phyloP scores from a whole-genome alignment of 495 filamentous ascomycete genomes.

The Aspergillus wentii region DNA sequence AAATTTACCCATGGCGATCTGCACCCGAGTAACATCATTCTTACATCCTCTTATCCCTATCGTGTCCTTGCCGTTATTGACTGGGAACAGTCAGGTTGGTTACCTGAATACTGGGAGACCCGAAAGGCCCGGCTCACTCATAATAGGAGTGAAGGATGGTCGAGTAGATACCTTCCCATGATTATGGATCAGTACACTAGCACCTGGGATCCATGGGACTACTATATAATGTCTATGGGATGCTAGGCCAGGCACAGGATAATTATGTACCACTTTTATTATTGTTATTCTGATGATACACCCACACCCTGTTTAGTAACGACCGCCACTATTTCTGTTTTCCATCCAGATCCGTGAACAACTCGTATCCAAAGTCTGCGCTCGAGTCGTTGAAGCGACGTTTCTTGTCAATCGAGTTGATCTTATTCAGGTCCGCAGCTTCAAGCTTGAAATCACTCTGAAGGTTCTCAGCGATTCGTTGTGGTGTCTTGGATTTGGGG shows the following conservation, averaged over 20 bases:
- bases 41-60: constrained; percentile 24
- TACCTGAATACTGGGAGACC: constrained; percentile 44
- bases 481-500: constrained; percentile 45
- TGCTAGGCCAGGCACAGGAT: no score
- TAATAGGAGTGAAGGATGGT: constrained; percentile 18
- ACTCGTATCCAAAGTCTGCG: constrained; percentile 40
- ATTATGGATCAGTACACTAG: constrained; percentile 18
- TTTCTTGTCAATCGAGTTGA: constrained; percentile 46
- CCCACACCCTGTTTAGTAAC: no score
- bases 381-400: constrained; percentile 57
- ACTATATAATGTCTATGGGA: constrained; percentile 23
- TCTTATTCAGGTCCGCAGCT: constrained; percentile 39
- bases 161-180: constrained; percentile 20
- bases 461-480: constrained; percentile 41
- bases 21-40: constrained; percentile 41
- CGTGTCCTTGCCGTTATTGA: constrained; percentile 35
- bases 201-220: constrained; percentile 27
- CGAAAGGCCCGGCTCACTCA: constrained; percentile 35
- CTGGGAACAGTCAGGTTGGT: constrained; percentile 47
- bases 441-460: constrained; percentile 47
- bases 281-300: no score
- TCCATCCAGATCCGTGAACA: constrained; percentile 51
- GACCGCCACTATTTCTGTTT: no score
- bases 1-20: constrained; percentile 44
- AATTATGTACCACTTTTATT: no score